Conservation (phyloP, 2,329 filamentous ascomycete genomes). For the Neonectria neomacrospora region DNA sequence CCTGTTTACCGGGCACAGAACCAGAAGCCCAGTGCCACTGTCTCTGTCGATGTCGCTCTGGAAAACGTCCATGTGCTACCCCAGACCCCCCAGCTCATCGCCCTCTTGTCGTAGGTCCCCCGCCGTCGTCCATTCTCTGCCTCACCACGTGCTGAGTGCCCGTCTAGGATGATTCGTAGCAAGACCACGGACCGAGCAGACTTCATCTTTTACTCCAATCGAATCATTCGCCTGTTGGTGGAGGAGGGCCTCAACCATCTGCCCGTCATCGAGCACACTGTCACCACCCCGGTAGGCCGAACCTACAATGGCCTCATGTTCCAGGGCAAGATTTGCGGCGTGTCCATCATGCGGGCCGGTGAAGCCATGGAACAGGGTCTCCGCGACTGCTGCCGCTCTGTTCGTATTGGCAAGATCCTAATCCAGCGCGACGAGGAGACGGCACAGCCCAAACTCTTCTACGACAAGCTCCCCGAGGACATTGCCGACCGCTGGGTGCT, state of each 20-base stretch:
- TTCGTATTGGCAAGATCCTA: conserved; percentile 97
- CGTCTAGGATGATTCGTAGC: conserved; percentile 88
- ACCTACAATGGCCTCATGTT: conserved; percentile 93
- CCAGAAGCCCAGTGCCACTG: conserved; percentile 87
- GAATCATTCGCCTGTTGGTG: conserved; percentile 94
- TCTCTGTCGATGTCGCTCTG: conserved; percentile 83
- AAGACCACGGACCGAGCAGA: conserved; percentile 90
- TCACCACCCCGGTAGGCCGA: conserved; percentile 90
- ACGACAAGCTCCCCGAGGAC: conserved; percentile 96
- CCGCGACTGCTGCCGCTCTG: conserved; percentile 95
- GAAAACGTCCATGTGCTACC: conserved; percentile 90
- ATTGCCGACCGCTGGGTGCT: conserved; percentile 94
- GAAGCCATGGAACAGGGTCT: conserved; percentile 99
- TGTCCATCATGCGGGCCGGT: conserved; percentile 97
- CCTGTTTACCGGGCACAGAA: conserved; percentile 80
- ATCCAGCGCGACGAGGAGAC: conserved; percentile 99
- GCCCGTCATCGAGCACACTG: conserved; percentile 86
- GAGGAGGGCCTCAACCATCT: conserved; percentile 98
- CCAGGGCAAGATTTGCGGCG: conserved; percentile 97
- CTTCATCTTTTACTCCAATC: conserved; percentile 99
- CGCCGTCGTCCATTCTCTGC: conserved; percentile 27
- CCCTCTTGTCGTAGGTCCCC: conserved; percentile 87
- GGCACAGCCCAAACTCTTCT: conserved; percentile 90
- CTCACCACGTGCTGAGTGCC: conserved; percentile 35
- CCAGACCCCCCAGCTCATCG: conserved; percentile 96